Conservation (phyloP, 352 stramenopile genomes). For the Phytophthora brassicae region DNA sequence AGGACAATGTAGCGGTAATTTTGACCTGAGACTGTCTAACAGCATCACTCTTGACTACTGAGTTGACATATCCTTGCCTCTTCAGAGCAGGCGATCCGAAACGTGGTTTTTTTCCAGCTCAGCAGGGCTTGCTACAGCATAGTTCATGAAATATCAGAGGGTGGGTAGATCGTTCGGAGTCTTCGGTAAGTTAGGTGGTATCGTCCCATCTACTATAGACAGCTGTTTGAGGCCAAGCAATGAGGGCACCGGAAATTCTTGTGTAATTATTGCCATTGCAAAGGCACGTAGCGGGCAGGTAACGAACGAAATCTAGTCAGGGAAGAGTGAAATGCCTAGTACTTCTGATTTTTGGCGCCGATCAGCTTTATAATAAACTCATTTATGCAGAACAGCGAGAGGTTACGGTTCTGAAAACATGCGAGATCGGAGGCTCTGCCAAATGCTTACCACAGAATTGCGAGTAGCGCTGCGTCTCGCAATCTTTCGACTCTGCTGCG, state of each 20-base stretch:
- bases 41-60: neutral
- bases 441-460: conserved; percentile 17
- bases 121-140: no score
- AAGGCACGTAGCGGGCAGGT: neutral
- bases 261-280: neutral
- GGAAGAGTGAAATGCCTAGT: conserved; percentile 1
- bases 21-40: neutral
- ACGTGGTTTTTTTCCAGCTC: no score
- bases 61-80: neutral
- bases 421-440: conserved; percentile 11
- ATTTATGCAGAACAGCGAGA: conserved; percentile 2
- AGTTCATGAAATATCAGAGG: neutral
- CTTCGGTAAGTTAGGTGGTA: neutral
- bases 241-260: neutral
- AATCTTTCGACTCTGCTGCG: neutral
- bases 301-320: neutral
- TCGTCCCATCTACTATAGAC: neutral
- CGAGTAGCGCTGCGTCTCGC: conserved; percentile 17
- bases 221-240: neutral
- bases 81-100: neutral
- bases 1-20: neutral
- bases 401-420: conserved; percentile 16
- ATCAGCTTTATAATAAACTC: conserved; percentile 13
- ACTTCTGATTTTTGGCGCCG: conserved; percentile 2
- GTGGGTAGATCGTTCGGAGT: no score